Evolutionary conservation across 192 early-diverging fungal species (phyloP), one percentile per base, ranked within the genome.

Genomic region (Podila horticola): DNA sequence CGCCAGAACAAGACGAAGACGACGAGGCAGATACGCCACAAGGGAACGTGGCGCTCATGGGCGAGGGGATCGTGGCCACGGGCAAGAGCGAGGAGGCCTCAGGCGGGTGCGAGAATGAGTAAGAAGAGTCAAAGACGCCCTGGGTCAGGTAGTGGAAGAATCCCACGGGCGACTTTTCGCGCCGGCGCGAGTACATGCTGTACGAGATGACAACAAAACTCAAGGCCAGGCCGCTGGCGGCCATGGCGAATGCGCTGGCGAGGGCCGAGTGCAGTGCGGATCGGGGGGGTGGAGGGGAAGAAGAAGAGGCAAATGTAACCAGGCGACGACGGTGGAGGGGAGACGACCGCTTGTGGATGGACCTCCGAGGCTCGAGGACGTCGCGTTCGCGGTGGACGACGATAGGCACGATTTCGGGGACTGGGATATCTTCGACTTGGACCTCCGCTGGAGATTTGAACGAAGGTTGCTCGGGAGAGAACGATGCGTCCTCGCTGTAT

Each of bases 71-170:
- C 3, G 52, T n/a, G 20, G 52, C 52, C 1, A 26, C 24, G 24
- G 52, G 52, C n/a, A 55, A n/a, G 20, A 36, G 34, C 4, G 52
- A 55, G 22, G 52, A 55, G 1, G 2, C 52, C 8, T 55, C 52
- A 2, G 5, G 7, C 5, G 24, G 52, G 8, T n/a, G 8, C 20
- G 22, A 5, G 9, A 4, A 24, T 4, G 24, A 24, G 22, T 55
- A 55, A 10, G 52, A 55, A 55, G 13, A 11, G 52, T 55, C 52
- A 26, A 55, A 55, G 24, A 10, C 20, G 2, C 52, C 52, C 2
- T 55, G 52, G 52, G 52, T 55, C 52, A 55, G 52, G 52, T 55
- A 55, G 11, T 55, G 52, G 24, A 55, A 55, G 52, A 55, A 55
- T 8, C 52, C 52, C n/a, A 55, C 5, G 11, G 52, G 52, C 24